Percentiles rank a stretch among this genome's conserved stretches.
phyloP scores from a whole-genome alignment of 768 basidiomycete genomes.

The Rhizopogon salebrosus region DNA sequence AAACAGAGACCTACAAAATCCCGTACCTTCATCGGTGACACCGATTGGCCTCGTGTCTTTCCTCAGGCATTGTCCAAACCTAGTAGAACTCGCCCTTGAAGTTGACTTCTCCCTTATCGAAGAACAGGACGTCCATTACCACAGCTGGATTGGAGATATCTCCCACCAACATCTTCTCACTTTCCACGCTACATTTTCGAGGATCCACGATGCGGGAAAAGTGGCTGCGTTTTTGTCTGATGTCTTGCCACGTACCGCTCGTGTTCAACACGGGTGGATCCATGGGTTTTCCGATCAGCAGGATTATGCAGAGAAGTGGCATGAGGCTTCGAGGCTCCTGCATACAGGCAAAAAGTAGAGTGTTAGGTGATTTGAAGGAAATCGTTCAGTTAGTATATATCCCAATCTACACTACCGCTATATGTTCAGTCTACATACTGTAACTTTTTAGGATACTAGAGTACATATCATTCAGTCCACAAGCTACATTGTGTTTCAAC shows the following conservation, averaged over 20 bases:
- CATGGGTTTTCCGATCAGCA: constrained; percentile 5
- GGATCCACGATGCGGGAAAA: constrained; percentile 11
- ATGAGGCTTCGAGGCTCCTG: constrained; percentile 17
- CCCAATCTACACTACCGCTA: not conserved
- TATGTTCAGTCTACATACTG: not conserved
- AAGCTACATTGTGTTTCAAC: too few species aligned
- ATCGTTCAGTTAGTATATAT: not conserved
- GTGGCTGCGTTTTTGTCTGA: constrained; percentile 23
- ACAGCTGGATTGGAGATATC: not conserved
- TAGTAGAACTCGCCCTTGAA: constrained; percentile 13
- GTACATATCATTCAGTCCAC: not conserved
- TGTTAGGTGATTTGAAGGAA: too few species aligned
- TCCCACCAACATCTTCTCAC: not conserved
- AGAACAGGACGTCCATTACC: constrained; percentile 5
- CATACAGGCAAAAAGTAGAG: constrained; percentile 5
- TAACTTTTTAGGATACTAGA: too few species aligned
- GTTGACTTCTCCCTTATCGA: constrained; percentile 16
- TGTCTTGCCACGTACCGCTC: constrained; percentile 14
- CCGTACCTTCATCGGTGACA: constrained; percentile 4
- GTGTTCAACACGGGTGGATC: constrained; percentile 10
- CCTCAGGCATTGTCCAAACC: constrained; percentile 7
- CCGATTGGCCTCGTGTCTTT: constrained; percentile 16
- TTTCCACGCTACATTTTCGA: constrained; percentile 12
- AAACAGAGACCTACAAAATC: not conserved
- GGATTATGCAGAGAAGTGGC: constrained; percentile 13